Percentiles rank a stretch among this genome's conserved stretches.
Evolutionary conservation across 495 filamentous ascomycete species (phyloP).

Genomic region (Penicillium pancosmium): DNA sequence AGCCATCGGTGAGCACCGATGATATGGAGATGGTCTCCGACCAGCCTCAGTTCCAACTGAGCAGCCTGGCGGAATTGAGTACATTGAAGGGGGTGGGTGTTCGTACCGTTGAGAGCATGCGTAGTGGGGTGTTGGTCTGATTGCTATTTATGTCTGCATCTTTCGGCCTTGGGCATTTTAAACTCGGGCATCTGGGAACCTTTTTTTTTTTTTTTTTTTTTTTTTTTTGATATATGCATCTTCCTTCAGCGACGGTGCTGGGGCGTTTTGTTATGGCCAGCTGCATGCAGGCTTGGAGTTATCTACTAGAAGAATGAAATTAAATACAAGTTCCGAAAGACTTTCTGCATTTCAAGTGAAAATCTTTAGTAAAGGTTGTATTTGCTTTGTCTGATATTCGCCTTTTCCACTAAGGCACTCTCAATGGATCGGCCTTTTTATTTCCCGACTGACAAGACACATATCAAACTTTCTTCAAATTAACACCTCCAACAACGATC

Average conservation of each 20-base stretch:
- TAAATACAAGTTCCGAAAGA: conserved; percentile 3
- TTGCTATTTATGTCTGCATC: conserved; percentile 15
- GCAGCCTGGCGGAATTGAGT: conserved; percentile 48
- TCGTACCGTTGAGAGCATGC: conserved; percentile 59
- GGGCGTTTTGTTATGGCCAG: conserved; percentile 28
- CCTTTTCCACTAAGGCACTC: not conserved
- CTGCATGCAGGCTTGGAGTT: conserved; percentile 1
- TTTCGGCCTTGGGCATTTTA: conserved; percentile 16
- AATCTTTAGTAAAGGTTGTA: not conserved
- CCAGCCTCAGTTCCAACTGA: conserved; percentile 38
- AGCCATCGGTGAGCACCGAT: conserved; percentile 20
- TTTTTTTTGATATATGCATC: conserved; percentile 23
- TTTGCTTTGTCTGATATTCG: not conserved
- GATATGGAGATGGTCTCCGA: conserved; percentile 22
- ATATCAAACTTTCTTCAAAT: conserved; percentile 35
- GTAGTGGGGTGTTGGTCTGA: conserved; percentile 48
- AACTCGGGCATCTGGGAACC: conserved; percentile 17
- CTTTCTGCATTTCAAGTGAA: not conserved
- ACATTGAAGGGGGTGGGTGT: conserved; percentile 53
- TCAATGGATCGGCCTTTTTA: not conserved
- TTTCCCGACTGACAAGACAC: not conserved
- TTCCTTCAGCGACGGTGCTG: conserved; percentile 45
- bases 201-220: conserved; percentile 18
- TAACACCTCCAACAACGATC: conserved; percentile 37
- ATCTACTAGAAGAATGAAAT: conserved; percentile 3